phyloP scores from a whole-genome alignment of 768 basidiomycete genomes.

The Porphyrellus cyaneotinctus region DNA sequence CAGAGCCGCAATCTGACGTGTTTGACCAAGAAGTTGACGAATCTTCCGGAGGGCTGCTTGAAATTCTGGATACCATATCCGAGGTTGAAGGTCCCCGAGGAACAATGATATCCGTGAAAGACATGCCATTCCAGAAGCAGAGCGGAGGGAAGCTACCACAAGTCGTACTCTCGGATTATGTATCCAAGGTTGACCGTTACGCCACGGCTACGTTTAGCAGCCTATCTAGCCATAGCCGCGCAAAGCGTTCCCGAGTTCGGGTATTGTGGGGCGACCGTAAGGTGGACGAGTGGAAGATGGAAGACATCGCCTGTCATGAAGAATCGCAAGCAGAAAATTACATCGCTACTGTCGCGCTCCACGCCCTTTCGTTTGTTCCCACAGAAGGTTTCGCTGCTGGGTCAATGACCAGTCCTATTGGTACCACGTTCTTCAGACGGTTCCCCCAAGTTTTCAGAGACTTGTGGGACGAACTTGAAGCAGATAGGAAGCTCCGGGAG shows the following conservation, averaged over 20 bases:
- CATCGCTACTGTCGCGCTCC: conserved; percentile 80
- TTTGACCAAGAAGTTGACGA: conserved; percentile 53
- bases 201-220: conserved; percentile 66
- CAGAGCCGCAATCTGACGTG: conserved; percentile 35
- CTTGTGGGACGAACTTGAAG: conserved; percentile 89
- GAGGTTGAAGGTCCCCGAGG: conserved; percentile 57
- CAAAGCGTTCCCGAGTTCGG: conserved; percentile 64
- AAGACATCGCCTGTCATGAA: conserved; percentile 75
- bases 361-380: conserved; percentile 64
- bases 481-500: conserved; percentile 52
- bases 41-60: conserved; percentile 60
- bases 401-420: conserved; percentile 41
- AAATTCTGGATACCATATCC: conserved; percentile 62
- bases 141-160: conserved; percentile 83
- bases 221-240: conserved; percentile 70
- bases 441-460: conserved; percentile 83
- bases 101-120: conserved; percentile 49
- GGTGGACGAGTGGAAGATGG: conserved; percentile 73
- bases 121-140: conserved; percentile 81
- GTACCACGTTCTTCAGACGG: conserved; percentile 65
- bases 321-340: conserved; percentile 85
- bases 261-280: conserved; percentile 70
- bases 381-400: conserved; percentile 62
- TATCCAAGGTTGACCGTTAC: conserved; percentile 66
- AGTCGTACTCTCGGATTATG: conserved; percentile 60